Evolutionary conservation across 1,139 yeast genomes (phyloP), one percentile per base, ranked within the genome.

Genomic region (Zhuliangozyma parablackwelliae): DNA sequence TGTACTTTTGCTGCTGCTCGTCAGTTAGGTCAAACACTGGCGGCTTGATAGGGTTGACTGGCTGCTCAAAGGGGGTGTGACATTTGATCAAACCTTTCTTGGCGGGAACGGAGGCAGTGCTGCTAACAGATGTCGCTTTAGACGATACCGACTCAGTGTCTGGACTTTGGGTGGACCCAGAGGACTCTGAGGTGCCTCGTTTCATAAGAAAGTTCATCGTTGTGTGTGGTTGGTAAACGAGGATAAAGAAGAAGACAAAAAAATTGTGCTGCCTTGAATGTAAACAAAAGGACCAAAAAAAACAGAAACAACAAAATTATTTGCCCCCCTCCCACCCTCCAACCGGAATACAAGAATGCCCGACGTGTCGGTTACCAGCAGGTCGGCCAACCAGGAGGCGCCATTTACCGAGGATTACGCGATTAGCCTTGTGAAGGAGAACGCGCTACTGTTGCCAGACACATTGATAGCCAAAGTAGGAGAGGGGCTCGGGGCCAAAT

Each of bases 1-100:
- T 42, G 42, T 64, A 66, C 36, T 60, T 61, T 10, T 42, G 53
- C 39, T 53, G 49, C 42, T 66, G 64, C 13, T 58, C 63, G 10
- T 45, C 43, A 10, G 57, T 49, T 38, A 69, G 52, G 31, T 61
- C 59, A 31, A 54, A 49, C 2, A 34, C 53, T 0, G 71, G 71
- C 3, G 57, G 51, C 35, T 51, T 54, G 16, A 64, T 51, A 4
- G 72, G 68, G 39, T 59, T 57, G 7, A 67, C 45, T 1, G 76
- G 76, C 20, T 57, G 43, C 28, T 66, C 72, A 44, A 70, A 69
- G 1, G 76, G 76, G 2, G 47, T 54, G 34, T 62, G 56, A 40
- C 74, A 51, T 44, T 66, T 66, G 30, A 64, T 54, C 32, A 56
- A 57, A 10, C 21, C 50, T 29, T 39, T 33, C 12, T 31, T 31